These are phyloP conservation scores for Afroboletus lepidellus DNA, from an alignment of 1,284 basidiomycete species.

Conservation along the genomic window DNA sequence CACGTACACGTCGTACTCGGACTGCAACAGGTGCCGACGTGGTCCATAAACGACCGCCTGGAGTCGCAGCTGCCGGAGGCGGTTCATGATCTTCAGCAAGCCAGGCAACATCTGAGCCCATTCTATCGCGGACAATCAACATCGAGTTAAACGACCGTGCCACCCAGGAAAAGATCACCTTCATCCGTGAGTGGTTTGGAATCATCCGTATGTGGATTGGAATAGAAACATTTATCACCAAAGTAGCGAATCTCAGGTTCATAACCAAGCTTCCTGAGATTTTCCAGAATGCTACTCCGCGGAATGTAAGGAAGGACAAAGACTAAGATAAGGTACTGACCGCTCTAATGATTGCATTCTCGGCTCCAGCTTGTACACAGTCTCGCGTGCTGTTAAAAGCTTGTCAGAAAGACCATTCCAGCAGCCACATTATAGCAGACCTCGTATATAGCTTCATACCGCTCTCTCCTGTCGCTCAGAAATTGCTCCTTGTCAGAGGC, in stretches of 20 bases:
- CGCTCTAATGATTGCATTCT: too few relatives aligned
- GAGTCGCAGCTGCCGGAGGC: not conserved
- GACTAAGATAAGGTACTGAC: not conserved
- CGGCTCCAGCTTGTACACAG: not conserved
- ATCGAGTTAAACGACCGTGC: not conserved
- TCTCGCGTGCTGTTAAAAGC: constrained; percentile 11
- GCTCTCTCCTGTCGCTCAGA: not conserved
- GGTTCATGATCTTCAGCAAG: not conserved
- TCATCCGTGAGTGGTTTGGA: constrained; percentile 10
- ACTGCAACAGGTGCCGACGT: not conserved
- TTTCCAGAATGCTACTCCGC: constrained; percentile 6
- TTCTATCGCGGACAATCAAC: not conserved
- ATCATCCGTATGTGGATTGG: too few relatives aligned
- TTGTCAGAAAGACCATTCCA: not conserved
- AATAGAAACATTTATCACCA: not conserved
- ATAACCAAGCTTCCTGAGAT: constrained; percentile 10
- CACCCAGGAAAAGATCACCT: not conserved
- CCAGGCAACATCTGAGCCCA: not conserved
- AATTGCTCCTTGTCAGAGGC: constrained; percentile 2
- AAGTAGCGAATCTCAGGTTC: constrained; percentile 3
- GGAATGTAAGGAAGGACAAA: too few relatives aligned
- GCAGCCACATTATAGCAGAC: not conserved
- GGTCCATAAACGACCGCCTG: not conserved
- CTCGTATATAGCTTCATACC: not conserved
- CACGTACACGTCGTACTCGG: constrained; percentile 16